phyloP scores from a whole-genome alignment of 2,329 filamentous ascomycete genomes.

The Byssochlamys sp. region DNA sequence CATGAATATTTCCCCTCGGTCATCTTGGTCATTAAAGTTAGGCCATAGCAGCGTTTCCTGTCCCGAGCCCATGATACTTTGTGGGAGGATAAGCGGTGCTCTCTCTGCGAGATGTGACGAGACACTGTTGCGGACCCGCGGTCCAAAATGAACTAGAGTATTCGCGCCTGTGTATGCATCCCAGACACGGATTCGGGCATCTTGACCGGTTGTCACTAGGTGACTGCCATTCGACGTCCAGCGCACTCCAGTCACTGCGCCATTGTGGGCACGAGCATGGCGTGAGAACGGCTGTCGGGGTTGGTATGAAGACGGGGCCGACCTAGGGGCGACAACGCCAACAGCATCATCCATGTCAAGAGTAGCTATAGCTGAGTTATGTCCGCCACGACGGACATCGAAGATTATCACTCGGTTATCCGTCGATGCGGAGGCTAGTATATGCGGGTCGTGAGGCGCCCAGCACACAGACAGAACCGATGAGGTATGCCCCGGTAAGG shows the following conservation, averaged over 20 bases:
- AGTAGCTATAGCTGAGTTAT: constrained; percentile 61
- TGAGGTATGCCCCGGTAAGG: constrained; percentile 57
- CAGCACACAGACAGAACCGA: constrained; percentile 63
- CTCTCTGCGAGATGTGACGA: constrained; percentile 50
- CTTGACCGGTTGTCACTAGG: constrained; percentile 72
- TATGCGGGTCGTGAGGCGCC: constrained; percentile 70
- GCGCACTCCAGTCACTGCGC: constrained; percentile 70
- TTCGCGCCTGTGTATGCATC: constrained; percentile 71
- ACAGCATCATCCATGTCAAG: constrained; percentile 76
- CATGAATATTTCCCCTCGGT: constrained; percentile 59
- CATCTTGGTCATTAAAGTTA: constrained; percentile 61
- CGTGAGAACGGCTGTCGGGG: constrained; percentile 35
- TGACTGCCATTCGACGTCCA: constrained; percentile 75
- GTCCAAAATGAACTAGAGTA: constrained; percentile 78
- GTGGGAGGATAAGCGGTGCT: constrained; percentile 55
- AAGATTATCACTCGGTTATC: constrained; percentile 78
- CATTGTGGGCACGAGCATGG: constrained; percentile 59
- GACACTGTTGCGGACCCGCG: constrained; percentile 61
- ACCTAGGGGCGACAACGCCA: constrained; percentile 46
- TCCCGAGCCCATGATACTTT: constrained; percentile 44
- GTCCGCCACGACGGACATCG: constrained; percentile 66
- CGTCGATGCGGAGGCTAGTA: constrained; percentile 72
- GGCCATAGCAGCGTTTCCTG: constrained; percentile 68
- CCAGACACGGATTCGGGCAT: constrained; percentile 80
- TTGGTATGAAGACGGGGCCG: constrained; percentile 17